These are phyloP conservation scores for Aspergillus awamori DNA, from an alignment of 2,329 filamentous ascomycete species.

Conservation along the genomic window DNA sequence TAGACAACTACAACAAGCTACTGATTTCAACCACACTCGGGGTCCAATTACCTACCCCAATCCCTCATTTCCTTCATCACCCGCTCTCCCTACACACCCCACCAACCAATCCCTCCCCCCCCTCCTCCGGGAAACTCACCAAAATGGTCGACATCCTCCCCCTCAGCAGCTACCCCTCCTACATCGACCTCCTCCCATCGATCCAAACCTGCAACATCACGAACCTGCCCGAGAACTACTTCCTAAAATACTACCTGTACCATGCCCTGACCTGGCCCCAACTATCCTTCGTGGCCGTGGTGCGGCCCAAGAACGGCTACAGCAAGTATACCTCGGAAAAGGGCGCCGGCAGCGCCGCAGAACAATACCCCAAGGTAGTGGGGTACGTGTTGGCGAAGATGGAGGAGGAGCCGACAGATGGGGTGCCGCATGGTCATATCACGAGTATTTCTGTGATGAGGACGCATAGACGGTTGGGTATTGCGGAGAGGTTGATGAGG, in stretches of 20 bases:
- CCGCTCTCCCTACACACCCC: too few species aligned
- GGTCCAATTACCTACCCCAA: neutral
- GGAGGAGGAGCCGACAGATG: conserved; percentile 95
- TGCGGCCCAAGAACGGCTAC: conserved; percentile 76
- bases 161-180: conserved; percentile 50
- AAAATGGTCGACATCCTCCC: conserved; percentile 55
- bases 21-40: neutral
- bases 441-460: conserved; percentile 95
- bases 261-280: conserved; percentile 98
- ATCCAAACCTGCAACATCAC: conserved; percentile 98
- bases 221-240: conserved; percentile 99
- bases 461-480: conserved; percentile 85
- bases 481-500: conserved; percentile 96
- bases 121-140: neutral
- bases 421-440: conserved; percentile 92
- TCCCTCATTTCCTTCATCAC: neutral
- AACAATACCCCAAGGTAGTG: conserved; percentile 89
- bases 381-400: conserved; percentile 99
- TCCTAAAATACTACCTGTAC: conserved; percentile 99
- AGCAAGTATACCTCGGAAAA: conserved; percentile 67
- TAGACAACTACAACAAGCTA: neutral
- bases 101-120: conserved; percentile 6
- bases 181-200: conserved; percentile 83
- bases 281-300: conserved; percentile 93
- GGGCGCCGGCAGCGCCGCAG: conserved; percentile 24